phyloP scores from a whole-genome alignment of 495 filamentous ascomycete species.

The Daldinia caldariorum region DNA sequence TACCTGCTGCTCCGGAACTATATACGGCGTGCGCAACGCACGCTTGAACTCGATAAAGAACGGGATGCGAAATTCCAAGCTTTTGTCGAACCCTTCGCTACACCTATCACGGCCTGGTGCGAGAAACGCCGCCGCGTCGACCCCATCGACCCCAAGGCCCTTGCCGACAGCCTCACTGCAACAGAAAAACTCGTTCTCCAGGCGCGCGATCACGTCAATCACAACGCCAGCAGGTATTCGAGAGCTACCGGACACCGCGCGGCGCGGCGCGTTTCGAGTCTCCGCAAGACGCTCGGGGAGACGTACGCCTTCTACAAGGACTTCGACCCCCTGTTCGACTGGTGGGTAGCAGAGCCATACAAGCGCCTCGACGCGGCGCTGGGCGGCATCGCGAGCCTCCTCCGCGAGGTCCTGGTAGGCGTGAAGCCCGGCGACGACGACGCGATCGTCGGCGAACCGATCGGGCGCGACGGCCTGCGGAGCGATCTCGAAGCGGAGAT shows the following conservation, averaged over 20 bases:
- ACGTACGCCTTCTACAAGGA: constrained; percentile 57
- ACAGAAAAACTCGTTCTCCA: constrained; percentile 38
- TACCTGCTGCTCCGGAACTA: constrained; percentile 56
- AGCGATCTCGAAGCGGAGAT: constrained; percentile 56
- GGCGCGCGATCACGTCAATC: constrained; percentile 38
- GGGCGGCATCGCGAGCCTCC: constrained; percentile 32
- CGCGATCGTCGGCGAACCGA: constrained; percentile 61
- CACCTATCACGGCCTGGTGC: constrained; percentile 50
- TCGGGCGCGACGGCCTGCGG: constrained; percentile 56
- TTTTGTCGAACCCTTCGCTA: constrained; percentile 53
- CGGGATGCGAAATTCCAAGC: constrained; percentile 48
- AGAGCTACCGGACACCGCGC: constrained; percentile 59
- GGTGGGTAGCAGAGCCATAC: constrained; percentile 59
- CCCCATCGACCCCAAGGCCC: constrained; percentile 47
- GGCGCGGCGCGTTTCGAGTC: constrained; percentile 45
- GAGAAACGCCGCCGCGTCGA: constrained; percentile 52
- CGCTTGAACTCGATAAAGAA: constrained; percentile 50
- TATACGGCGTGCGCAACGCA: constrained; percentile 47
- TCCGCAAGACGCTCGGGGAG: constrained; percentile 52
- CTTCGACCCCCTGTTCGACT: constrained; percentile 61
- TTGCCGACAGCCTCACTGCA: constrained; percentile 49
- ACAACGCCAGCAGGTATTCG: constrained; percentile 43
- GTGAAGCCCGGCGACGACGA: constrained; percentile 52
- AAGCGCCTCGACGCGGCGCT: constrained; percentile 47
- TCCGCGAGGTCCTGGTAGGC: constrained; percentile 55